phyloP scores from a whole-genome alignment of 1,284 basidiomycete species.

The Trichosporon faecale region DNA sequence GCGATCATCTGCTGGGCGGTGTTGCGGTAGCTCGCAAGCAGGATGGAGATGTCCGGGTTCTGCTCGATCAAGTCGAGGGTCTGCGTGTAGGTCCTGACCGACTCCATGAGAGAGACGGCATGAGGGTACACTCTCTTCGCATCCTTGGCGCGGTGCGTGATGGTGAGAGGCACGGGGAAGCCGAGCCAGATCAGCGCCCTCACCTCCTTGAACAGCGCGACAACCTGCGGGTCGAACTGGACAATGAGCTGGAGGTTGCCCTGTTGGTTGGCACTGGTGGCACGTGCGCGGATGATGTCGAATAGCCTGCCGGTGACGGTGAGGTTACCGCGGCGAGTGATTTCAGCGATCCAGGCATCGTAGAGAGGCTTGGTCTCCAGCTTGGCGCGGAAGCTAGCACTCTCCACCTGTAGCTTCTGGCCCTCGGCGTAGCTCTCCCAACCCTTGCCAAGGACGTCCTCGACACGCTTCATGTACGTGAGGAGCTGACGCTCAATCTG shows the following conservation, averaged over 20 bases:
- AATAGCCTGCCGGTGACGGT: constrained; percentile 93
- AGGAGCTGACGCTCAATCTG: constrained; percentile 96
- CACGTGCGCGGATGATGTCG: constrained; percentile 78
- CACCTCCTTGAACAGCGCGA: constrained; percentile 97
- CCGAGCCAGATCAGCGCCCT: constrained; percentile 92
- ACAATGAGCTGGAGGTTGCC: constrained; percentile 80
- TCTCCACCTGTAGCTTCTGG: constrained; percentile 90
- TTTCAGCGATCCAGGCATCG: constrained; percentile 94
- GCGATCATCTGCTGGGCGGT: constrained; percentile 86
- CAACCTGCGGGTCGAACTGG: constrained; percentile 97
- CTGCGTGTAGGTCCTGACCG: constrained; percentile 92
- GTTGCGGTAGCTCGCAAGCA: constrained; percentile 87
- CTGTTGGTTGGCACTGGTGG: constrained; percentile 57
- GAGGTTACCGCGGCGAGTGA: constrained; percentile 74
- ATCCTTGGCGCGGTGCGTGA: constrained; percentile 94
- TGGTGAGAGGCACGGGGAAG: constrained; percentile 90
- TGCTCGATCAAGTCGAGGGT: constrained; percentile 83
- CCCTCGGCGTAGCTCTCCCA: constrained; percentile 99
- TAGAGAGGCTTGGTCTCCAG: constrained; percentile 90
- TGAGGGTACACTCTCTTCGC: constrained; percentile 97
- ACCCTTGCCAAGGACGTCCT: constrained; percentile 95
- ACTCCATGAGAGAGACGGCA: constrained; percentile 97
- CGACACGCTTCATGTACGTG: constrained; percentile 98
- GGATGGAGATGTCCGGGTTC: constrained; percentile 85
- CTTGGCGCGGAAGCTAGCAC: constrained; percentile 87